Evolutionary conservation across 1,284 basidiomycete species (phyloP), one percentile per base, ranked within the genome.

Genomic region (Fomitopsis palustris): DNA sequence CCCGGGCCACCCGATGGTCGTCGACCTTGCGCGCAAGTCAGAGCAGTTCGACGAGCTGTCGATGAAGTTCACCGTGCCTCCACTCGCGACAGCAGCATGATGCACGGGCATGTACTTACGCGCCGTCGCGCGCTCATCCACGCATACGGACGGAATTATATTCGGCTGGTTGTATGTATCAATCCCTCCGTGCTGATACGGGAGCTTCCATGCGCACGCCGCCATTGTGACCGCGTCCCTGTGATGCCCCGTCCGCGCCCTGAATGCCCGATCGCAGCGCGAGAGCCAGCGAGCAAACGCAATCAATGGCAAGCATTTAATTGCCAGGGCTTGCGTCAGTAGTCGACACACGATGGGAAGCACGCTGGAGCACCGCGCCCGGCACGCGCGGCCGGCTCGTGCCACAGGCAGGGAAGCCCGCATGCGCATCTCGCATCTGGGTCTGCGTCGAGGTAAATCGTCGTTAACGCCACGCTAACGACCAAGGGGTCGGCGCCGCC

Each of bases 31-130:
- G 25, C 73, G 79, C 53, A 92, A 91, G 74, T 80, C 82, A 7
- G 75, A 77, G 0, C 66, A 85, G 47, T 94, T 94, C 67, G 92
- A 95, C 69, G 83, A 88, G 62, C 83, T 82, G 54, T 84, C 84
- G 6, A 74, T 82, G 25, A 90, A 86, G 64, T 93, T 87, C 70
- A 70, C 72, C 49, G 79, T 89, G 29, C 88, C 90, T 19, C 76
- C 83, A 9, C 67, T 81, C 41, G 83, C 80, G 42, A 67, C 75
- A 17, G 72, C 73, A 35, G 64, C 74, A 71, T 41, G 16, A n/a
- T 39, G 38, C 35, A 23, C 25, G 4, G n/a, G n/a, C n/a, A n/a
- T n/a, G n/a, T n/a, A n/a, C n/a, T n/a, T n/a, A n/a, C n/a, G n/a
- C n/a, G n/a, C n/a, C n/a, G n/a, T n/a, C n/a, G n/a, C n/a, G n/a